Evolutionary conservation across 148 eudicot species (phyloP), one percentile per base, ranked within the genome.

Genomic region (Euryodendron excelsum): DNA sequence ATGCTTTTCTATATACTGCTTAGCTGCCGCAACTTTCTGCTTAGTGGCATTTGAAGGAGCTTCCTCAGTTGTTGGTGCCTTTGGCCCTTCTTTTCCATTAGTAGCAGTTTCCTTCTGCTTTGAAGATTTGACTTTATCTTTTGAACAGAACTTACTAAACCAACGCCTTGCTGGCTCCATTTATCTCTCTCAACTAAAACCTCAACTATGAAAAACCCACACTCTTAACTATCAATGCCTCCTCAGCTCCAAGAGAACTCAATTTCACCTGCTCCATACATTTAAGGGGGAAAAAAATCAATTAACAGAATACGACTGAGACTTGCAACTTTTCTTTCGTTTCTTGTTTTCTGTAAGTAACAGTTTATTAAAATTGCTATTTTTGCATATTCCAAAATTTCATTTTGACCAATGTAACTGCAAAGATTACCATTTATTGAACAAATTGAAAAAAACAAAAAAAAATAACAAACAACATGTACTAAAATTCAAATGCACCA

Each of bases 21-120:
- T 96, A 21, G 99, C 99, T 44, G 98, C 99, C 37, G 90, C 99
- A 72, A 89, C 99, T 87, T 90, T 96, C 86, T 96, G 99, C 86
- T 93, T 89, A 30, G 99, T 96, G 30, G 99, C 99, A 74, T 72
- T 89, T 39, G 98, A 96, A 56, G 96, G 97, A 34, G 87, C 84
- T 71, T 90, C 98, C 77, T 96, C 99, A 63, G 20, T 80, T 33
- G 80, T 59, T 21, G 91, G 87, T 64, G 82, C 79, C 81, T 87
- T 91, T 45, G 73, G 56, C 70, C 87, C 91, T 81, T 96, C 93
- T 74, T 86, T 91, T 60, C 86, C 97, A 82, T 89, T 90, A 31
- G 75, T 72, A 56, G 76, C n/a, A n/a, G n/a, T 77, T 61, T 90
- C 97, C 82, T 89, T 91, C 73, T 84, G n/a, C n/a, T n/a, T 88